Percentiles rank a stretch among this genome's conserved stretches.
phyloP scores from a whole-genome alignment of 495 filamentous ascomycete species.

The Xanthoparmelia taractica region DNA sequence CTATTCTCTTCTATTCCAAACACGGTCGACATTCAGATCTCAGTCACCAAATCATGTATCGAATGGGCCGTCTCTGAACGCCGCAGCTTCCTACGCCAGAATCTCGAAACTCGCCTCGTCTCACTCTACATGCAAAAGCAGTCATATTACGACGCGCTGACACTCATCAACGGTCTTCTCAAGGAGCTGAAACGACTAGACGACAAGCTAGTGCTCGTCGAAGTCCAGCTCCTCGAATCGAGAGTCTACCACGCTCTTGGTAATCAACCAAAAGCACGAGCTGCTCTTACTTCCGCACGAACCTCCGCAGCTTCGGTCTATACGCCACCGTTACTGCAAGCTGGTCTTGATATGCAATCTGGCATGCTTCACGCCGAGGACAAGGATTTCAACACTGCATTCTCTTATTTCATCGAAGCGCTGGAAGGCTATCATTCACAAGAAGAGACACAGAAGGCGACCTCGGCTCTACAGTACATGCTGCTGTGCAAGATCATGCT shows the following conservation, averaged over 20 bases:
- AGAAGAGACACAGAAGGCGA: conserved; percentile 77
- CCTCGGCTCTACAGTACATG: conserved; percentile 96
- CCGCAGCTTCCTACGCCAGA: conserved; percentile 91
- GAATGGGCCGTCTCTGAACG: conserved; percentile 95
- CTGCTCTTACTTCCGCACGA: conserved; percentile 85
- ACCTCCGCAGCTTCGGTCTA: conserved; percentile 95
- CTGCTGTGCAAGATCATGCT: conserved; percentile 99
- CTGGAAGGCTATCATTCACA: conserved; percentile 93
- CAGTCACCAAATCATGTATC: conserved; percentile 95
- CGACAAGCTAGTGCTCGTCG: conserved; percentile 97
- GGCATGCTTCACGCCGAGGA: conserved; percentile 98
- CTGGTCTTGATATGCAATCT: conserved; percentile 96
- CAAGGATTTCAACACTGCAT: conserved; percentile 96
- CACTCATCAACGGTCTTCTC: conserved; percentile 89
- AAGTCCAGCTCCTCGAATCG: conserved; percentile 95
- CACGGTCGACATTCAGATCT: conserved; percentile 83
- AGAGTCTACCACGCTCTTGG: conserved; percentile 95
- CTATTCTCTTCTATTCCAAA: conserved; percentile 89
- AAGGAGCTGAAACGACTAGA: conserved; percentile 95
- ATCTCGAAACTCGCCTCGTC: conserved; percentile 93
- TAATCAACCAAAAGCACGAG: conserved; percentile 92
- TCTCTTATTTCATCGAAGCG: conserved; percentile 98
- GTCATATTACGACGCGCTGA: conserved; percentile 92
- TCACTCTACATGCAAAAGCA: conserved; percentile 91
- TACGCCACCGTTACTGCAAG: conserved; percentile 89